These are phyloP conservation scores for Eucalyptus leucophloia DNA, from an alignment of 345 rosid species.

Conservation along the genomic window DNA sequence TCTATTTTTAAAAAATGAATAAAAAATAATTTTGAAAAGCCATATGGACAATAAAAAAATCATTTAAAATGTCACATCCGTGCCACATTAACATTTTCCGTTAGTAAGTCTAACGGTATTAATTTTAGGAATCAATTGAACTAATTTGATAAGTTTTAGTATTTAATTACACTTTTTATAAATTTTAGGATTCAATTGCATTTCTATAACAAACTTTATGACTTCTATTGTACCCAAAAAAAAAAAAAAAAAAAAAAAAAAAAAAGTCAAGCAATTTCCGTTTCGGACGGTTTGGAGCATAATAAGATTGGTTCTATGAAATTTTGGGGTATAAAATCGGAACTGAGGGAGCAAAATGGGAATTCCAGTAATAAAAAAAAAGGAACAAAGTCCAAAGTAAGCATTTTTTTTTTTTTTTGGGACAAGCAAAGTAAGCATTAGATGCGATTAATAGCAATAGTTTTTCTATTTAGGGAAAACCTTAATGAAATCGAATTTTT, in stretches of 20 bases:
- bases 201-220: no score
- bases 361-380: background rate
- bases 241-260: background rate
- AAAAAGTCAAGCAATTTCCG: background rate
- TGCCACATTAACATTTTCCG: accelerated
- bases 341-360: background rate
- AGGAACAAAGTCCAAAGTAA: background rate
- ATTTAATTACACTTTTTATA: accelerated
- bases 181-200: no score
- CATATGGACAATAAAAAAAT: no score
- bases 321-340: background rate
- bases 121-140: accelerated
- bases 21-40: no score
- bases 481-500: background rate
- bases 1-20: no score
- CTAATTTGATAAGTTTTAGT: accelerated
- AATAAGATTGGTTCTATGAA: background rate
- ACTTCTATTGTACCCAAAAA: background rate
- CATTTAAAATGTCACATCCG: no score
- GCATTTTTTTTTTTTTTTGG: no score
- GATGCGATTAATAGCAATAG: background rate
- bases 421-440: background rate
- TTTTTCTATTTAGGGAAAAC: background rate
- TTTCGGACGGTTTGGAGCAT: background rate
- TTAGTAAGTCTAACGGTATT: no score